Evolutionary conservation across 805 yeast species (phyloP), one percentile per base, ranked within the genome.

Genomic region (Teunomyces atbi): DNA sequence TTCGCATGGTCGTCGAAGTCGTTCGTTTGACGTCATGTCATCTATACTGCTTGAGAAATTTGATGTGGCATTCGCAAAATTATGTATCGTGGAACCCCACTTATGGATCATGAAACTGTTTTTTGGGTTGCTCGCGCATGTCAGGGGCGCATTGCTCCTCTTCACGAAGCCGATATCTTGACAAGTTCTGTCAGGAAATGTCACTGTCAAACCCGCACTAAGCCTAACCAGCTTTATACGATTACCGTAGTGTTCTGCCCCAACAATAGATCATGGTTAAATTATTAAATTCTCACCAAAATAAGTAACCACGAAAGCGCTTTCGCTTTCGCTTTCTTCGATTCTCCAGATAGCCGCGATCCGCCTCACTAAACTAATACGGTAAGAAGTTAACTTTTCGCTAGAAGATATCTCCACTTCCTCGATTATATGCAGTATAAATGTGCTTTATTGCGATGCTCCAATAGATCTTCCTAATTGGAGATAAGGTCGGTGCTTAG

Each of bases 271-370:
- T 30, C 18, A n/a, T 19, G 20, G n/a, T n/a, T n/a, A n/a, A n/a
- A n/a, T n/a, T n/a, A n/a, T n/a, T n/a, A 19, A 19, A 29, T 29
- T 29, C 16, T 12, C 1, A 8, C 26, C 39, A 36, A 36, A 36
- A 28, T n/a, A 11, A 36, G 39, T 36, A 36, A 36, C 19, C 4
- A 12, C 4, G 23, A 36, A 36, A n/a, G 39, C 39, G 39, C 39
- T 36, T 36, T 36, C 13, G 5, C 12, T n/a, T 15, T 5, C 2
- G 5, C 12, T n/a, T 15, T 5, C 2, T 8, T 12, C 27, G 39
- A 36, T 6, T n/a, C 21, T 10, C 18, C 11, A 30, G 33, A n/a
- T 20, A 21, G 39, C 39, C 39, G 39, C 39, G 39, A 36, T 36
- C 39, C 39, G 39, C 39, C 39, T 30, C 33, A 6, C 16, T 30